These are phyloP conservation scores for Microbotryum lychnidis-dioicae DNA, from an alignment of 1,284 basidiomycete genomes.

Conservation along the genomic window DNA sequence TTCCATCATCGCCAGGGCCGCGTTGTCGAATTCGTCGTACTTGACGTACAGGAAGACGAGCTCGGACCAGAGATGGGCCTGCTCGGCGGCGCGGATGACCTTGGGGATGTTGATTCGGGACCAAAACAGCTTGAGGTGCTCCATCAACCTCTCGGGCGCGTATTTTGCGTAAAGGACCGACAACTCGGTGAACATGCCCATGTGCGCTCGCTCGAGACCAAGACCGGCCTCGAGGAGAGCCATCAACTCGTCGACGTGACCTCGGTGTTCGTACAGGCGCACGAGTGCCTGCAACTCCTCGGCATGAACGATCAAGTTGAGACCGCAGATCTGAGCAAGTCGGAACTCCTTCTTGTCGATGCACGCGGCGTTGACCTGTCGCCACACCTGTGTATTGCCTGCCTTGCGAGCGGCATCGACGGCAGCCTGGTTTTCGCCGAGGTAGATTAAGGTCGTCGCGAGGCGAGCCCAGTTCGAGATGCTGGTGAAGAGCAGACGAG, in stretches of 20 bases:
- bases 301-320: constrained; percentile 57
- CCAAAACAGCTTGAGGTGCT: constrained; percentile 95
- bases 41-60: constrained; percentile 97
- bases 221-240: constrained; percentile 85
- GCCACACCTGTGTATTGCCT: constrained; percentile 99
- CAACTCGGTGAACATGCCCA: constrained; percentile 78
- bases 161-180: constrained; percentile 96
- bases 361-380: constrained; percentile 97
- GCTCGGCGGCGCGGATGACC: constrained; percentile 90
- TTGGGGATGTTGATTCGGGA: constrained; percentile 62
- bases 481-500: constrained; percentile 88
- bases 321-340: constrained; percentile 94
- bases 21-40: constrained; percentile 82
- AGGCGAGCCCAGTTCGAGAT: constrained; percentile 98
- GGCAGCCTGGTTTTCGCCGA: constrained; percentile 94
- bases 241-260: constrained; percentile 92
- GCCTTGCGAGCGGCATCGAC: constrained; percentile 98
- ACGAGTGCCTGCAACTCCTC: constrained; percentile 81
- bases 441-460: constrained; percentile 96
- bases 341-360: constrained; percentile 96
- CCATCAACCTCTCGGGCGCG: constrained; percentile 95
- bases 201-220: constrained; percentile 90
- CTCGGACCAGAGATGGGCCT: constrained; percentile 97
- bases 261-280: constrained; percentile 78
- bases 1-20: constrained; percentile 96